These are phyloP conservation scores for Scedosporium apiospermum DNA, from an alignment of 2,329 filamentous ascomycete species.

Conservation along the genomic window DNA sequence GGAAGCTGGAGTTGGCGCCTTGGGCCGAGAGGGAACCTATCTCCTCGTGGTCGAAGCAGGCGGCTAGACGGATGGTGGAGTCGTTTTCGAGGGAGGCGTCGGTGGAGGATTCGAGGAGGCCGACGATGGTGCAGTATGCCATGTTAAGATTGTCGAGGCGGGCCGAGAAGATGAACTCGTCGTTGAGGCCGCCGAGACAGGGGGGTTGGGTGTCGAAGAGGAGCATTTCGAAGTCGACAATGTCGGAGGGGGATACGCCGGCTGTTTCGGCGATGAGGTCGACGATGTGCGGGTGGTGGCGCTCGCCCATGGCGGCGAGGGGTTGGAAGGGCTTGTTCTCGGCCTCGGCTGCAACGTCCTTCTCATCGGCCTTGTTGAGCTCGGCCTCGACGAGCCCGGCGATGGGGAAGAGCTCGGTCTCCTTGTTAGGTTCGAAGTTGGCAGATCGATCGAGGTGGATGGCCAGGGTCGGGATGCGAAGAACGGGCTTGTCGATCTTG, in stretches of 20 bases:
- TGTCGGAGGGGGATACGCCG: slow-evolving; percentile 56
- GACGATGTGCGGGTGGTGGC: slow-evolving; percentile 83
- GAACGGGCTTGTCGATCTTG: slow-evolving; percentile 81
- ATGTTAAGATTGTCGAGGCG: slow-evolving; percentile 92
- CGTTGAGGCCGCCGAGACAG: slow-evolving; percentile 77
- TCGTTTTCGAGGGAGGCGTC: slow-evolving; percentile 61
- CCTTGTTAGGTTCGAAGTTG: slow-evolving; percentile 91
- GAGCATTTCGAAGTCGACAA: slow-evolving; percentile 93
- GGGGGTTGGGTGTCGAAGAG: slow-evolving; percentile 93
- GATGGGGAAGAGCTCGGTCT: slow-evolving; percentile 91
- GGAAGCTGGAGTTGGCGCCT: slow-evolving; percentile 83
- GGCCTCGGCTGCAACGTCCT: slow-evolving; percentile 24
- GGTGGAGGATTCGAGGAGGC: slow-evolving; percentile 69
- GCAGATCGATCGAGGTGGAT: slow-evolving; percentile 85
- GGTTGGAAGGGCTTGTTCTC: slow-evolving; percentile 54
- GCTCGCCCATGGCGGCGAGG: slow-evolving; percentile 64
- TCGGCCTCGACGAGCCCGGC: slow-evolving; percentile 79
- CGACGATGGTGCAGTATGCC: slow-evolving; percentile 86
- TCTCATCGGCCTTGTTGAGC: slow-evolving; percentile 55
- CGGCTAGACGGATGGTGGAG: slow-evolving; percentile 76
- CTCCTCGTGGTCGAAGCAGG: slow-evolving; percentile 96
- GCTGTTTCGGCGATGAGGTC: slow-evolving; percentile 76
- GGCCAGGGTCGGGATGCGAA: slow-evolving; percentile 86
- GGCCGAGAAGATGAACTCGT: slow-evolving; percentile 95
- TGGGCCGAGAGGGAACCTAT: slow-evolving; percentile 90